Base-by-base conservation (phyloP, 208 protist species). In the Leishmania martiniquensis region DNA sequence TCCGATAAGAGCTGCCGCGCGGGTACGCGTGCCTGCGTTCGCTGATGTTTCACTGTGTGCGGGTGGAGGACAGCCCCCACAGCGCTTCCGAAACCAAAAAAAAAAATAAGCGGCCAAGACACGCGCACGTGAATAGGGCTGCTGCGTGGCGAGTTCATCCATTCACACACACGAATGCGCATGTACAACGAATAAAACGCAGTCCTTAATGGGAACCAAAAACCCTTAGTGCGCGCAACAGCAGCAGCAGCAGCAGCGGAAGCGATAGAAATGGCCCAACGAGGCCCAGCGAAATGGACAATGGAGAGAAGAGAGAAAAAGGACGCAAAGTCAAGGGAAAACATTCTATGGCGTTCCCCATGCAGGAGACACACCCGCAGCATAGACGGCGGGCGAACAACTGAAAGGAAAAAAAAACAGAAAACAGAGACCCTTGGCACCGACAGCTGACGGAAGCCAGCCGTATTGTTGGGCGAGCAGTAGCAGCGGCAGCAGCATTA, bases 81-180 rank as follows among this genome's bases (percentile, higher is more conserved):
- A 6, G 20, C 13, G 39, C 20, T 25, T n/a, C 39, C 39, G 20
- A 20, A 32, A 1, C 5, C 15, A 78, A 59, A 59, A 13, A 69
- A 70, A 49, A 39, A 52, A 20, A 76, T n/a, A n/a, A n/a, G n/a
- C n/a, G 5, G 62, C 72, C 20, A 9, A 75, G 20, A 37, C 54
- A n/a, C 39, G 39, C 2, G n/a, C 10, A 34, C n/a, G 34, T n/a
- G n/a, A n/a, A n/a, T n/a, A n/a, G n/a, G n/a, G n/a, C n/a, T n/a
- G n/a, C n/a, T n/a, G n/a, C n/a, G n/a, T n/a, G n/a, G n/a, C n/a
- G n/a, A n/a, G n/a, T n/a, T n/a, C n/a, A n/a, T 9, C 6, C n/a
- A n/a, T n/a, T n/a, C n/a, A n/a, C n/a, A n/a, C n/a, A n/a, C n/a
- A n/a, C n/a, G n/a, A 13, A 54, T 54, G 22, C 22, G 22, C 22